phyloP scores from a whole-genome alignment of 805 yeast genomes.

The Wickerhamiella azyma region DNA sequence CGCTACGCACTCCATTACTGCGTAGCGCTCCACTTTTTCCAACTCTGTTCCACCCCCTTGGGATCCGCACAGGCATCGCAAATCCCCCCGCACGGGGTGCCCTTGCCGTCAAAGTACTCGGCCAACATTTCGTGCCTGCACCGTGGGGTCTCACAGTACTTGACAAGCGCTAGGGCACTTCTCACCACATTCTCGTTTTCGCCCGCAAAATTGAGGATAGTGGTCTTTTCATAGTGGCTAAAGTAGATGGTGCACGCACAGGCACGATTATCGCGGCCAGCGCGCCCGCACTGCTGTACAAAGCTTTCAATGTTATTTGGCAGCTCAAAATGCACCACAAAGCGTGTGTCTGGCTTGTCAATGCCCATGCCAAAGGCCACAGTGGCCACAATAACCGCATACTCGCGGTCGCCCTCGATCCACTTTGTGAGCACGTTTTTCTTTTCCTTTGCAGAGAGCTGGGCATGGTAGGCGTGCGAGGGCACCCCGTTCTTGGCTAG shows the following conservation, averaged over 20 bases:
- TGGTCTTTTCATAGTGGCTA: slow-evolving; percentile 50
- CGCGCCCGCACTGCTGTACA: slow-evolving; percentile 96
- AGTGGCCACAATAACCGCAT: slow-evolving; percentile 84
- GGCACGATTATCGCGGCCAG: slow-evolving; percentile 84
- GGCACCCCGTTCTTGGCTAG: slow-evolving; percentile 46
- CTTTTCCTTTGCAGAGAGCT: slow-evolving; percentile 55
- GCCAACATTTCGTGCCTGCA: slow-evolving; percentile 17
- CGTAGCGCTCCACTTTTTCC: background rate
- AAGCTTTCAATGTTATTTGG: slow-evolving; percentile 91
- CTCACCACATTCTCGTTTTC: slow-evolving; percentile 38
- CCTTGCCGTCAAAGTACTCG: slow-evolving; percentile 15
- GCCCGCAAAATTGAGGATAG: slow-evolving; percentile 62
- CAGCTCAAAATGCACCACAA: slow-evolving; percentile 74
- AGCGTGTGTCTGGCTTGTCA: slow-evolving; percentile 89
- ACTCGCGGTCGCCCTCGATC: slow-evolving; percentile 44
- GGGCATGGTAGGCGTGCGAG: slow-evolving; percentile 80
- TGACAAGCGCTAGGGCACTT: slow-evolving; percentile 28
- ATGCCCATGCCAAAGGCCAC: slow-evolving; percentile 99
- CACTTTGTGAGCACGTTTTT: slow-evolving; percentile 53
- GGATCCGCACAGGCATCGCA: background rate
- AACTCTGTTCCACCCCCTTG: background rate
- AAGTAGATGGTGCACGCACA: slow-evolving; percentile 79
- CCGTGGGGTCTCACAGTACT: slow-evolving; percentile 51
- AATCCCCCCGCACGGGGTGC: background rate
- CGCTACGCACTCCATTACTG: background rate